A percentile compares a stretch with the other conserved stretches of the same genome.
Evolutionary conservation across 768 basidiomycete genomes (phyloP).

Genomic region (Lentinula sp.): DNA sequence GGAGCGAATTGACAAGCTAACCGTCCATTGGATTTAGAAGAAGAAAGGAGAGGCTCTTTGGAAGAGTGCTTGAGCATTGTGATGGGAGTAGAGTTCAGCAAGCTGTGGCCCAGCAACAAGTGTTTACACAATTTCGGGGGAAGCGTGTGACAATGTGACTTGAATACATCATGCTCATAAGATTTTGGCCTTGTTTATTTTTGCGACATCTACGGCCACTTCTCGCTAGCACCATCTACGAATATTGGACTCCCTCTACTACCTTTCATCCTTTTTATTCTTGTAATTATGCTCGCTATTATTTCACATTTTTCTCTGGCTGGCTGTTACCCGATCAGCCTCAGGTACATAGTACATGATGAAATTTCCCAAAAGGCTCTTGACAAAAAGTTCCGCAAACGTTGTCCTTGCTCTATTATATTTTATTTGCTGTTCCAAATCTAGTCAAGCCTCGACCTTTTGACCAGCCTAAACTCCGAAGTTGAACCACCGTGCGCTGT

Average conservation of each 20-base stretch:
- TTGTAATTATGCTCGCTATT: not conserved
- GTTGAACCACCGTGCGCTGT: not conserved
- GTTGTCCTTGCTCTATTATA: not conserved
- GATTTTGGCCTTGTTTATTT: not conserved
- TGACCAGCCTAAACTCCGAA: not conserved
- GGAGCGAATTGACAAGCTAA: not conserved
- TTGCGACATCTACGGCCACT: not conserved
- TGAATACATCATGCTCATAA: not conserved
- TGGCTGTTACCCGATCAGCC: not conserved
- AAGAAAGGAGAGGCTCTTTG: not conserved
- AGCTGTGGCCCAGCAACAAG: slow-evolving; percentile 3
- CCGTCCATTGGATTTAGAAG: slow-evolving; percentile 1
- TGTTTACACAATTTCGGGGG: slow-evolving; percentile 1
- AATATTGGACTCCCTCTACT: not conserved
- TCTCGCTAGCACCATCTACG: not conserved
- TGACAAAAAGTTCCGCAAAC: not conserved
- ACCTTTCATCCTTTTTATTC: not conserved
- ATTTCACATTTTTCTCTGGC: not conserved
- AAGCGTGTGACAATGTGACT: slow-evolving; percentile 1
- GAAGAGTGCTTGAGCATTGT: slow-evolving; percentile 5
- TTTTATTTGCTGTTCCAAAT: not conserved
- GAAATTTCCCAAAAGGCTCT: not conserved
- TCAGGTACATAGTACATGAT: not conserved
- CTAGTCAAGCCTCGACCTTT: not conserved
- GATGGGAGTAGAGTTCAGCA: slow-evolving; percentile 3